phyloP scores from a whole-genome alignment of 2,329 filamentous ascomycete genomes.

The Samsoniella hepiali region DNA sequence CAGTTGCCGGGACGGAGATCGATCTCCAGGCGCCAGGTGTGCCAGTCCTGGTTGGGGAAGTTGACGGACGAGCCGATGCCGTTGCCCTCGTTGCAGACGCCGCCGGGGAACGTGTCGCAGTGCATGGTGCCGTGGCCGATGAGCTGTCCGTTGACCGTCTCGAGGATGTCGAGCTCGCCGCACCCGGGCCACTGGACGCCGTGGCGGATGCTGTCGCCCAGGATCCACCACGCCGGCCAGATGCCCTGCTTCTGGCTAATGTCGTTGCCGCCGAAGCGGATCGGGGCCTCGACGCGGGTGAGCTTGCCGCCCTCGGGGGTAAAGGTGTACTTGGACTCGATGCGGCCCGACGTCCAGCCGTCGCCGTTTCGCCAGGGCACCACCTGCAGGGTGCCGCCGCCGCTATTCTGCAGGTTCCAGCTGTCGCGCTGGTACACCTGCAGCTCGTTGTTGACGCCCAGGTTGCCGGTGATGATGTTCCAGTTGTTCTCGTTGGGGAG shows the following conservation, averaged over 20 bases:
- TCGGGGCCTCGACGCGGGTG: conserved; percentile 44
- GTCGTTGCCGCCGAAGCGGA: conserved; percentile 45
- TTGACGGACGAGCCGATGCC: conserved; percentile 37
- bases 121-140: conserved; percentile 50
- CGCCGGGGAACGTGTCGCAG: conserved; percentile 45
- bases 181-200: conserved; percentile 50
- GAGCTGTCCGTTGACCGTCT: conserved; percentile 49
- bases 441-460: conserved; percentile 50
- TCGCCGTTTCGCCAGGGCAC: conserved; percentile 41
- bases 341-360: conserved; percentile 54
- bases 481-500: conserved; percentile 37
- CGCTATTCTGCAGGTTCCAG: conserved; percentile 49
- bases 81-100: conserved; percentile 49
- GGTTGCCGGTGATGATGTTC: conserved; percentile 39
- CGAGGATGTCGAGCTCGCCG: conserved; percentile 58
- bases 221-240: conserved; percentile 59
- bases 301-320: conserved; percentile 44
- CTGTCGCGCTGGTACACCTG: conserved; percentile 47
- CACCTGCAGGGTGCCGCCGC: conserved; percentile 49
- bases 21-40: conserved; percentile 49
- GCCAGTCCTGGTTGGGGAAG: conserved; percentile 42
- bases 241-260: conserved; percentile 48
- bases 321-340: conserved; percentile 48
- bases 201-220: conserved; percentile 48
- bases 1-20: conserved; percentile 47